Evolutionary conservation across 208 protist genomes (phyloP).

Genomic region (Perkinsela sp.): DNA sequence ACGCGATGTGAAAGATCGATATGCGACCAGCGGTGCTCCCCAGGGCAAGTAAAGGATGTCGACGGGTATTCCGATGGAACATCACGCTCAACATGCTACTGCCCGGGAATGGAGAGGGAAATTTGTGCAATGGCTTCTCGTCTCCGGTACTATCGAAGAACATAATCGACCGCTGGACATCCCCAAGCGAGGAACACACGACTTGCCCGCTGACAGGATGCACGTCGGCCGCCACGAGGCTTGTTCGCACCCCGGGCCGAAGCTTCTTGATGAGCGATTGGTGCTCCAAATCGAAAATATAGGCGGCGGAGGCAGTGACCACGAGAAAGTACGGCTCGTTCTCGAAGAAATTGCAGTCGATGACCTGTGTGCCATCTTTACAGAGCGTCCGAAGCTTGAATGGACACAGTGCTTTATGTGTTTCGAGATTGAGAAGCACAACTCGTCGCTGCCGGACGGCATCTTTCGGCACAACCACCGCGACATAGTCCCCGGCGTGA

Average conservation of each 20-base stretch:
- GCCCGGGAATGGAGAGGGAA: conserved; percentile 69
- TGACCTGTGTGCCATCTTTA: conserved; percentile 60
- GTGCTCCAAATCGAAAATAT: conserved; percentile 87
- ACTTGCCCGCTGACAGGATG: conserved; percentile 90
- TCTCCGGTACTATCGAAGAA: conserved; percentile 97
- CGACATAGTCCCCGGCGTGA: conserved; percentile 55
- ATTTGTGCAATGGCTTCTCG: conserved; percentile 79
- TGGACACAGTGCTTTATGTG: conserved; percentile 44
- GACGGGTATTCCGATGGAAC: conserved; percentile 54
- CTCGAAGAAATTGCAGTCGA: conserved; percentile 86
- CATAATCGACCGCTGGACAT: conserved; percentile 52
- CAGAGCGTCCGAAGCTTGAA: conserved; percentile 14
- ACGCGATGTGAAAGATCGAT: conserved; percentile 67
- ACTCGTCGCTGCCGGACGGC: conserved; percentile 69
- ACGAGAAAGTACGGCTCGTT: conserved; percentile 93
- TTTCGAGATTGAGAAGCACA: conserved; percentile 67
- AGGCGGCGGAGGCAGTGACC: conserved; percentile 65
- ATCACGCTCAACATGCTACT: conserved; percentile 56
- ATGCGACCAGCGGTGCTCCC: conserved; percentile 77
- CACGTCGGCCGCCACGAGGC: conserved; percentile 54
- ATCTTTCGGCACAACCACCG: conserved; percentile 61
- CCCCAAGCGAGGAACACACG: conserved; percentile 25
- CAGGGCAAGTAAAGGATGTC: conserved; percentile 85
- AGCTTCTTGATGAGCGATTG: conserved; percentile 74
- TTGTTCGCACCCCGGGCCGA: conserved; percentile 47